These are phyloP conservation scores for Geotrichum fermentans DNA, from an alignment of 1,139 yeast species.

Conservation along the genomic window DNA sequence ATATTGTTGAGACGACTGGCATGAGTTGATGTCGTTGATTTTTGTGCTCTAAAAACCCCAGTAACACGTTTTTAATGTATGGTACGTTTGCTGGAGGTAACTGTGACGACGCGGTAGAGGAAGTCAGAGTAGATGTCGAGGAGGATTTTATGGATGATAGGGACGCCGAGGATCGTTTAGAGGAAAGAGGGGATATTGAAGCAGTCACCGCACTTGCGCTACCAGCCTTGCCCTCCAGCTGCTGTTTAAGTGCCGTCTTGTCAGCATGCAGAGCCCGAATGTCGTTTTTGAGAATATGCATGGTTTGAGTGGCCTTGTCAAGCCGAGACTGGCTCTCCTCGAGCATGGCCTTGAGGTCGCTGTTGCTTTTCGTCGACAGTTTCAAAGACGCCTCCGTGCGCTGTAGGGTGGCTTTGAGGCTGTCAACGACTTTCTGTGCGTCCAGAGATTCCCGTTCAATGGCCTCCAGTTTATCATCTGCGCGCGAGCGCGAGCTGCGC, in stretches of 20 bases:
- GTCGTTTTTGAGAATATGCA: slow-evolving; percentile 17
- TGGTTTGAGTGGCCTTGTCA: slow-evolving; percentile 15
- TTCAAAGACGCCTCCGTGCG: slow-evolving; percentile 29
- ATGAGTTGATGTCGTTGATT: slow-evolving; percentile 83
- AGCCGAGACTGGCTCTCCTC: slow-evolving; percentile 19
- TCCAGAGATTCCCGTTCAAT: slow-evolving; percentile 32
- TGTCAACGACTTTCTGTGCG: slow-evolving; percentile 24
- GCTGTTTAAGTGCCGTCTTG: slow-evolving; percentile 13
- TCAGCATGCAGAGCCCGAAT: slow-evolving; percentile 18
- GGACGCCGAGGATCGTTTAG: neutral
- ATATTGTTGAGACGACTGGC: slow-evolving; percentile 76
- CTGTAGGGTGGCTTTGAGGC: slow-evolving; percentile 29
- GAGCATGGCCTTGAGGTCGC: slow-evolving; percentile 13
- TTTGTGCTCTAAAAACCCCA: slow-evolving; percentile 84
- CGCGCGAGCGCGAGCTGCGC: slow-evolving; percentile 27
- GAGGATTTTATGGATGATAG: neutral
- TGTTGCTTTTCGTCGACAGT: slow-evolving; percentile 15
- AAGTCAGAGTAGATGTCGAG: slow-evolving; percentile 5
- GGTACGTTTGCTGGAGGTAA: slow-evolving; percentile 47
- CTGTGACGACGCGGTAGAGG: neutral
- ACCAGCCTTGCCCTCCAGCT: neutral
- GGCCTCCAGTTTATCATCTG: slow-evolving; percentile 29
- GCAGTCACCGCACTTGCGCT: neutral
- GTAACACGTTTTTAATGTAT: slow-evolving; percentile 77
- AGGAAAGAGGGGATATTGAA: neutral